Base-by-base conservation (phyloP, 768 basidiomycete genomes). In the Tulasnella sp. region DNA sequence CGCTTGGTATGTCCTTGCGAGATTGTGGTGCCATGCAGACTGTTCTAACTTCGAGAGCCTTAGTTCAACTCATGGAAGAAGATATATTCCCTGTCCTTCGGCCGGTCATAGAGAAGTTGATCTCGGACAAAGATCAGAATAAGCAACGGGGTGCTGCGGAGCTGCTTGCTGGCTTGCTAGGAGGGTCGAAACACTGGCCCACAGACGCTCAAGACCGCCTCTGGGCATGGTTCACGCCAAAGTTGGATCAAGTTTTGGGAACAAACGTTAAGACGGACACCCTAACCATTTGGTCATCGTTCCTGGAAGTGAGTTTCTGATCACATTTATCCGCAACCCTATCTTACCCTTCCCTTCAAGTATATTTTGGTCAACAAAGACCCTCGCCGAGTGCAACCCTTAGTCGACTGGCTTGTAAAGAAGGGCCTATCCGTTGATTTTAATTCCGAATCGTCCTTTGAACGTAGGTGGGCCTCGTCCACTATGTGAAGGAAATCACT, bases 141-240 rank as follows among this genome's bases (percentile, higher is more conserved):
- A 94, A 95, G 85, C 95, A 95, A 83, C 88, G 96, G 40, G 95
- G 94, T 3, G 92, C 94, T 12, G 94, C 94, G 6, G 96, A 98
- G 84, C 87, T 96, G 76, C 84, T 96, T 10, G 93, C 93, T 2
- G 93, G 93, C 36, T 80, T 93, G n/a, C 84, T 93, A 34, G 88
- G 89, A 81, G 92, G 92, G 12, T 92, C 92, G 4, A 96, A 96
- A 84, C 94, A 96, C 83, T 98, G 96, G 96, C 88, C 94, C 0
- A 87, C 88, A 3, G 85, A 87, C n/a, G 90, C 91, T 81, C 92
- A 96, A 84, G 84, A 89, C 62, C 83, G 84, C 27, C 84, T 98
- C 2, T 96, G 94, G 94, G 86, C 88, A 58, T 98, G 96, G 96
- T 90, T 94, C 72, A 88, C 86, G 31, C 92, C 92, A 0, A 87